Evolutionary conservation across 768 basidiomycete genomes (phyloP).

Genomic region (Lentinula guzmanii): DNA sequence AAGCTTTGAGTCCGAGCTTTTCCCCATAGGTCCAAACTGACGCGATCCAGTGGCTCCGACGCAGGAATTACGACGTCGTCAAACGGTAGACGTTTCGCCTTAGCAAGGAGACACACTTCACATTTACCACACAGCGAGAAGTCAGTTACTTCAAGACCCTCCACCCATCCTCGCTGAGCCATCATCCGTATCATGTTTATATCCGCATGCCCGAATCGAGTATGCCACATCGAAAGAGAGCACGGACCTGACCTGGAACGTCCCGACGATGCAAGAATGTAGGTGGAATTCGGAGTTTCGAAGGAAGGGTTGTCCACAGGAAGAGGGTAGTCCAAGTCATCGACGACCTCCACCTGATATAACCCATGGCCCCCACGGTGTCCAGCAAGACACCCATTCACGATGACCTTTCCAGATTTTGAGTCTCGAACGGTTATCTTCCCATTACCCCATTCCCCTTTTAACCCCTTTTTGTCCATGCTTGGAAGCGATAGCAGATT

Average conservation of each 20-base stretch:
- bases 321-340: no score
- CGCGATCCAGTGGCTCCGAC: neutral
- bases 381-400: neutral
- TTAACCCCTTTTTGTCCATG: neutral
- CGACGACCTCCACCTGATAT: neutral
- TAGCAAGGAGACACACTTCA: neutral
- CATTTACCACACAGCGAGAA: neutral
- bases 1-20: neutral
- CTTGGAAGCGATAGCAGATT: neutral
- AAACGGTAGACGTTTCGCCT: neutral
- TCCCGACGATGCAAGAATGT: neutral
- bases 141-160: neutral
- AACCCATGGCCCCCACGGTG: neutral
- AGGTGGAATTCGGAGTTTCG: neutral
- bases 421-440: neutral
- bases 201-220: neutral
- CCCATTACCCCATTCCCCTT: neutral
- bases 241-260: neutral
- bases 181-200: neutral
- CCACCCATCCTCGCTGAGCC: neutral
- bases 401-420: neutral
- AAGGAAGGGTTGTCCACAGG: neutral
- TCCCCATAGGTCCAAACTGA: neutral
- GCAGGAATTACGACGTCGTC: slow-evolving; percentile 2
- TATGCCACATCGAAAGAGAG: neutral